Evolutionary conservation across 2,329 filamentous ascomycete species (phyloP), one percentile per base, ranked within the genome.

Genomic region (Fusarium sp.): DNA sequence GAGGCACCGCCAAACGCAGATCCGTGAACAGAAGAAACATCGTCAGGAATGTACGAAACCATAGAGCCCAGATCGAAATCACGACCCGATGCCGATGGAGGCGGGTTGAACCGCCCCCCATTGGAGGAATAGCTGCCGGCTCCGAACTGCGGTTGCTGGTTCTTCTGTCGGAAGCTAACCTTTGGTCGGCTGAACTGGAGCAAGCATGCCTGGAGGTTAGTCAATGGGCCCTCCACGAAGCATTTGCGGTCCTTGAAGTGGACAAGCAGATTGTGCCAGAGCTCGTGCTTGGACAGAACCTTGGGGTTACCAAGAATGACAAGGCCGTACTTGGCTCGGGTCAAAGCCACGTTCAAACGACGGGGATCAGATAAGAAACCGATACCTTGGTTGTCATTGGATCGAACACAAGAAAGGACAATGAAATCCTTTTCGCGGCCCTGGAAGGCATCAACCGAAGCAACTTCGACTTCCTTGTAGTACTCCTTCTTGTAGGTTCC

Each of bases 391-490:
- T 98, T 97, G 74, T 99, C 96, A 77, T 99, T 99, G 77, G 95
- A 98, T 76, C 96, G 93, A 49, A 99, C 96, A 76, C 96, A 99
- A 64, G 96, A 98, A 30, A 99, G 85, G 38, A 99, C 94, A 74
- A 99, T 99, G 75, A 97, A 99, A 77, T 99, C 96, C 82, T 99
- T 99, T 81, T 99, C 96, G 83, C 96, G 91, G 51, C 96, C 96
- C 77, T 99, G 96, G 86, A 99, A 99, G 20, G 96, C 96, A 83
- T 99, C 96, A 36, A 99, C 96, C 0, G 95, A 98, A 6, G 96
- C 96, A 39, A 99, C 96, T 78, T 99, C 96, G 23, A 99, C 95
- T 75, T 98, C 95, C 81, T 98, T 98, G 85, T 99, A 99, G 73
- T 91, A 89, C 77, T 99, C 96, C 82, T 99, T 99, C 83, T 97